Base-by-base conservation (phyloP, 768 basidiomycete genomes). In the Agaricus blazei region DNA sequence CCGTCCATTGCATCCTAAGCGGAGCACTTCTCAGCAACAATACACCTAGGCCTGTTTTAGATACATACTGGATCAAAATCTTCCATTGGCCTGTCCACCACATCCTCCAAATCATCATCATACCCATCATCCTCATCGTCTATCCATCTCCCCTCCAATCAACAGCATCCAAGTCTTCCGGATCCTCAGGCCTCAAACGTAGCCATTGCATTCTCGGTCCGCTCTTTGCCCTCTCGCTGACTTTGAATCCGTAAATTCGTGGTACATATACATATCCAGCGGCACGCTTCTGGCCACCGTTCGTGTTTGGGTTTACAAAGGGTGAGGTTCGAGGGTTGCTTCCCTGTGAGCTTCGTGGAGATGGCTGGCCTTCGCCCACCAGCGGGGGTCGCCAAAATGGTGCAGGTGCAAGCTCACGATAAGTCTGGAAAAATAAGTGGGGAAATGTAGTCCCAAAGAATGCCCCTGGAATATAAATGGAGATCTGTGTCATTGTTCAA, bases 381-480 rank as follows among this genome's bases (percentile, higher is more conserved):
- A 79, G 75, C 5, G 73, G 75, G n/a, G 84, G 79, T 60, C 88
- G 90, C 82, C 84, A 94, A 73, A 93, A 98, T 2, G 95, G 93
- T 26, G 93, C 91, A 0, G 95, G 90, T 8, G 92, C 85, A n/a
- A 95, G 81, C 67, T 96, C 93, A 26, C 91, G 90, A 73, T 96
- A 98, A 59, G 90, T 94, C 67, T 98, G 94, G 80, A 98, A 98
- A 75, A 98, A 96, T 26, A 99, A 79, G 65, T 98, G 94, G 1
- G 95, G 79, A 69, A 99, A 99, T n/a, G 96, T 98, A 0, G 96
- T 98, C 23, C 97, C 97, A 74, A 99, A 99, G 75, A 98, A 99
- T 9, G 97, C 97, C 59, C 96, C 95, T 98, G 34, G 9, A 48
- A 24, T 15, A 55, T 53, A 40, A 63, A 57, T 45, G 44, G 58